phyloP scores from a whole-genome alignment of 805 yeast species.

The Priceomyces fermenticarens region DNA sequence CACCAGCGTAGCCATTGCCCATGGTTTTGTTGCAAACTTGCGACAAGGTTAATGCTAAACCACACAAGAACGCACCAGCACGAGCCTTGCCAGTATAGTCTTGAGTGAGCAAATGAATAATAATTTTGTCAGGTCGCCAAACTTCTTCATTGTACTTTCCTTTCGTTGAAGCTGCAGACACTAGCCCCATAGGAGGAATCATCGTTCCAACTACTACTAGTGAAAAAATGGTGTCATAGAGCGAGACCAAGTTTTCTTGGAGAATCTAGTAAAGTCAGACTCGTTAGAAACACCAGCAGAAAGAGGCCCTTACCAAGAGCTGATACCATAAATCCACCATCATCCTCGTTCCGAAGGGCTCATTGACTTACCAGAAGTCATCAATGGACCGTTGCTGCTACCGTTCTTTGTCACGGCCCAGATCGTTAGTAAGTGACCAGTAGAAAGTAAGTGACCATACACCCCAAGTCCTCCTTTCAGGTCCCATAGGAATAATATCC shows the following conservation, averaged over 20 bases:
- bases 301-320: slow-evolving; percentile 34
- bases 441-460: slow-evolving; percentile 37
- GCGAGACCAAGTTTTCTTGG: slow-evolving; percentile 23
- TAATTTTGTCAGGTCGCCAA: slow-evolving; percentile 48
- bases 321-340: slow-evolving; percentile 40
- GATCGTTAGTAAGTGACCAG: slow-evolving; percentile 42
- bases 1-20: slow-evolving; percentile 54
- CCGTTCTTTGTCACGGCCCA: slow-evolving; percentile 24
- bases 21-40: slow-evolving; percentile 33
- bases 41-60: slow-evolving; percentile 26
- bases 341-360: slow-evolving; percentile 30
- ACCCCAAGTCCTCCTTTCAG: slow-evolving; percentile 46
- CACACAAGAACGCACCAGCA: slow-evolving; percentile 47
- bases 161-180: slow-evolving; percentile 43
- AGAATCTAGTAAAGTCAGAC: slow-evolving; percentile 40
- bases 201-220: slow-evolving; percentile 38
- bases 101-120: slow-evolving; percentile 38
- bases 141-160: slow-evolving; percentile 32
- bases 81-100: slow-evolving; percentile 36
- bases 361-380: slow-evolving; percentile 5
- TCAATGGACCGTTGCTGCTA: slow-evolving; percentile 25
- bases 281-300: slow-evolving; percentile 39
- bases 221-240: slow-evolving; percentile 30
- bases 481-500: slow-evolving; percentile 46
- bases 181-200: slow-evolving; percentile 45